Evolutionary conservation across 805 yeast species (phyloP).

Genomic region (Candida pseudoglaebosa): DNA sequence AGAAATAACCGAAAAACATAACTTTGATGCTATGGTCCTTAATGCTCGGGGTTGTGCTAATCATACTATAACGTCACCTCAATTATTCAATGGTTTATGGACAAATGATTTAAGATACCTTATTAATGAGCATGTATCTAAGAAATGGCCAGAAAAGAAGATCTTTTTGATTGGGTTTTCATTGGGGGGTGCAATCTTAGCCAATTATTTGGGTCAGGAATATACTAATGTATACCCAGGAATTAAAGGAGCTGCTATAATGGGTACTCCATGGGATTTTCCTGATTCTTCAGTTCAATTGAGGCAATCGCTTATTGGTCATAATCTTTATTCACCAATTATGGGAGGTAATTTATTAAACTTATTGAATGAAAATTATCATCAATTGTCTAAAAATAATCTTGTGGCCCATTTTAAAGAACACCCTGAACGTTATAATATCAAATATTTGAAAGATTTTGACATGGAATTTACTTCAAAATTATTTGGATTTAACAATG

Average conservation of each 20-base stretch:
- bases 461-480: conserved; percentile 61
- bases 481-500: conserved; percentile 59
- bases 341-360: conserved; percentile 38
- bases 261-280: conserved; percentile 76
- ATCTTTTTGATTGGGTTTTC: conserved; percentile 69
- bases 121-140: conserved; percentile 45
- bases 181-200: conserved; percentile 63
- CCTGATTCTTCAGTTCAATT: conserved; percentile 48
- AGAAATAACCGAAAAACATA: conserved; percentile 35
- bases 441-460: conserved; percentile 48
- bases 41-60: conserved; percentile 78
- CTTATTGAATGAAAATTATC: conserved; percentile 24
- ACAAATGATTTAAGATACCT: conserved; percentile 66
- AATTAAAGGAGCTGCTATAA: conserved; percentile 53
- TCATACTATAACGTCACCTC: conserved; percentile 66
- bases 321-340: conserved; percentile 36
- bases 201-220: conserved; percentile 71
- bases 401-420: conserved; percentile 22
- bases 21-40: conserved; percentile 55
- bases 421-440: conserved; percentile 26
- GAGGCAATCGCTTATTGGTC: conserved; percentile 37
- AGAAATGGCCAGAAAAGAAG: conserved; percentile 56
- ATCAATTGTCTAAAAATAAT: conserved; percentile 20
- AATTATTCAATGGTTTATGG: conserved; percentile 62
- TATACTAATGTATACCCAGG: conserved; percentile 42